A percentile compares a stretch with the other conserved stretches of the same genome.
Evolutionary conservation across 2,329 filamentous ascomycete species (phyloP).

Genomic region (Zymoseptoria pseudotritici): DNA sequence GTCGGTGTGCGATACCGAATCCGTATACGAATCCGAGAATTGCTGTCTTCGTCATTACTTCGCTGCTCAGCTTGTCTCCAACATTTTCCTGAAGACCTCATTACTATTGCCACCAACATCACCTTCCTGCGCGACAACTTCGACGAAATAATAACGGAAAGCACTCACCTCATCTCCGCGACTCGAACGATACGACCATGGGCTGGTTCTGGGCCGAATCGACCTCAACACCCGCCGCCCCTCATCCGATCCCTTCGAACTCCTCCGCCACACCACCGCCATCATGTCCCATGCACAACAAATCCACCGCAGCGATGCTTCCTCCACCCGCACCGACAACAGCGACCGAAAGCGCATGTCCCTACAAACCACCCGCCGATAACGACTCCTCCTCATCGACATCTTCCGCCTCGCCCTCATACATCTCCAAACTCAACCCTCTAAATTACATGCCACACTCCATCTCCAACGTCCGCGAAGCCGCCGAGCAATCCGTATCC

Average conservation of each 20-base stretch:
- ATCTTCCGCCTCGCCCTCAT: conserved; percentile 36
- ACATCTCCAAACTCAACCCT: conserved; percentile 61
- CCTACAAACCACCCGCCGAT: conserved; percentile 42
- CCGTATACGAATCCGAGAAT: not conserved
- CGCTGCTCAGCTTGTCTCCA: not conserved
- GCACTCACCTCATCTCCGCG: not conserved
- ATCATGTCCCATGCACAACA: conserved; percentile 62
- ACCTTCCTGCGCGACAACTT: not conserved
- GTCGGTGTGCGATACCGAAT: not conserved
- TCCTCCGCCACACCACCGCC: conserved; percentile 52
- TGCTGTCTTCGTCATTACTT: not conserved
- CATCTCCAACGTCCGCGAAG: conserved; percentile 67
- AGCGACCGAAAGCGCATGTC: conserved; percentile 40
- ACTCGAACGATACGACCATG: conserved; percentile 38
- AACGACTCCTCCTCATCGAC: conserved; percentile 33
- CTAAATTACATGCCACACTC: conserved; percentile 94
- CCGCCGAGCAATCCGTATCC: conserved; percentile 61
- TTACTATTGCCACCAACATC: not conserved
- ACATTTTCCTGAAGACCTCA: not conserved
- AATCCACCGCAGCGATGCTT: conserved; percentile 27
- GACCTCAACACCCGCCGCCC: conserved; percentile 35
- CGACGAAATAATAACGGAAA: not conserved
- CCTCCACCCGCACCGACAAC: conserved; percentile 20
- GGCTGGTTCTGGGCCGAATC: conserved; percentile 65
- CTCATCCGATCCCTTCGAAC: conserved; percentile 40